Percentiles rank a stretch among this genome's conserved stretches.
Conservation (phyloP, 2,329 filamentous ascomycete genomes). For the Dactylellina haptotyla region DNA sequence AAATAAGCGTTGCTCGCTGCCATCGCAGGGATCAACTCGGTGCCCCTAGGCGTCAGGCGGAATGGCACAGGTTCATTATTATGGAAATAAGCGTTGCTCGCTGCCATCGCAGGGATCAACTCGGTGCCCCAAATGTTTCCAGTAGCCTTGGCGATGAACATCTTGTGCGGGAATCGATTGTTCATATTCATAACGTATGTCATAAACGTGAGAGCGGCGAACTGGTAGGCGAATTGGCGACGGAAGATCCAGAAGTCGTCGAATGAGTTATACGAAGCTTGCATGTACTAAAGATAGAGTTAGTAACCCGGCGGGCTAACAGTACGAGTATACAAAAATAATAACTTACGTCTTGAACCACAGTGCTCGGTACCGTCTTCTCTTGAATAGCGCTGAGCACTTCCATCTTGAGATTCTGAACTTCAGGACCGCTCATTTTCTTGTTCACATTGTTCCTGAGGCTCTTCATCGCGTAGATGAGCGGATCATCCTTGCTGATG, state of each 20-base stretch:
- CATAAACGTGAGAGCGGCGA: slow-evolving; percentile 95
- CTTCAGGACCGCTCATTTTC: slow-evolving; percentile 55
- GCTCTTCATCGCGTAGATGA: slow-evolving; percentile 97
- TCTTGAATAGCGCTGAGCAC: slow-evolving; percentile 95
- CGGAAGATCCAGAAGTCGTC: slow-evolving; percentile 99
- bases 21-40: slow-evolving; percentile 91
- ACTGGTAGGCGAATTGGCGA: slow-evolving; percentile 93
- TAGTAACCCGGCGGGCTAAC: slow-evolving; percentile 21
- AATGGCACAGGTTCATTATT: slow-evolving; percentile 97
- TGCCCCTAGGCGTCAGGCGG: slow-evolving; percentile 96
- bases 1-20: slow-evolving; percentile 85
- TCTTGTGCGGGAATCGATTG: slow-evolving; percentile 93
- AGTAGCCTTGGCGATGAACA: slow-evolving; percentile 84
- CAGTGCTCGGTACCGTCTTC: slow-evolving; percentile 84
- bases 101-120: slow-evolving; percentile 87
- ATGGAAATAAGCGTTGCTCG: slow-evolving; percentile 85
- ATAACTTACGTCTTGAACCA: slow-evolving; percentile 72
- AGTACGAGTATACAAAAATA: not conserved
- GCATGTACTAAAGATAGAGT: slow-evolving; percentile 56
- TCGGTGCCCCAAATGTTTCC: slow-evolving; percentile 98
- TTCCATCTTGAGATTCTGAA: slow-evolving; percentile 70
- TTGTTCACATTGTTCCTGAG: slow-evolving; percentile 53
- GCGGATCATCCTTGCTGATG: slow-evolving; percentile 92
- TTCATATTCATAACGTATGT: slow-evolving; percentile 98
- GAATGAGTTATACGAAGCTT: slow-evolving; percentile 76